These are phyloP conservation scores for Chaetomium tenue DNA, from an alignment of 495 filamentous ascomycete genomes.

Conservation along the genomic window DNA sequence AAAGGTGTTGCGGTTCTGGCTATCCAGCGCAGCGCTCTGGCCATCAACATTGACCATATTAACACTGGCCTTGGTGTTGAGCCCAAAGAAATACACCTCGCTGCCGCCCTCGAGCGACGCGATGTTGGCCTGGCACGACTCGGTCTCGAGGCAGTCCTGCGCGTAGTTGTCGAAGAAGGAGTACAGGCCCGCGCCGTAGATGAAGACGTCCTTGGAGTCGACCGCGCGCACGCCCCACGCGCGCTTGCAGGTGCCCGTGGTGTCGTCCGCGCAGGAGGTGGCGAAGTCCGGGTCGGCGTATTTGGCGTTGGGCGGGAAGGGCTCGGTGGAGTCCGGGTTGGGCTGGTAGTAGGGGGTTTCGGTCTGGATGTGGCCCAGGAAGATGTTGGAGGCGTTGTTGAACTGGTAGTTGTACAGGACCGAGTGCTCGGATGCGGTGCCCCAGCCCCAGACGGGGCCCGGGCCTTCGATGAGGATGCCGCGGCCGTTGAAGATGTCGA, in stretches of 20 bases:
- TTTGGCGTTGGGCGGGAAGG: conserved; percentile 60
- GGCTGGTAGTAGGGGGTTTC: conserved; percentile 92
- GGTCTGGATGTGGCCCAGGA: conserved; percentile 82
- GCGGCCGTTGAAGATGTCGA: conserved; percentile 89
- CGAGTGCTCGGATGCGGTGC: conserved; percentile 82
- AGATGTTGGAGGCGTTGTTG: conserved; percentile 73
- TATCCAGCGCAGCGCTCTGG: conserved; percentile 54
- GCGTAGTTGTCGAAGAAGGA: conserved; percentile 85
- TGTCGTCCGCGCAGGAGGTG: conserved; percentile 57
- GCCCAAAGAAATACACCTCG: conserved; percentile 65
- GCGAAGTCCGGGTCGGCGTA: conserved; percentile 78
- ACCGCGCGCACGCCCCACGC: conserved; percentile 81
- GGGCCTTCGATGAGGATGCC: conserved; percentile 73
- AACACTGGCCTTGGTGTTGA: conserved; percentile 83
- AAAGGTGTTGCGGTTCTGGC: conserved; percentile 68
- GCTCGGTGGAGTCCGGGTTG: conserved; percentile 71
- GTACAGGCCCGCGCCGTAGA: conserved; percentile 81
- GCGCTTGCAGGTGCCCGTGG: conserved; percentile 62
- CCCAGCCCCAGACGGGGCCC: conserved; percentile 68
- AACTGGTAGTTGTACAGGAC: conserved; percentile 88
- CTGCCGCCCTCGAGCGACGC: conserved; percentile 71
- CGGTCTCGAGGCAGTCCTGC: conserved; percentile 68
- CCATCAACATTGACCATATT: conserved; percentile 77
- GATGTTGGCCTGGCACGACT: conserved; percentile 85
- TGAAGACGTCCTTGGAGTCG: conserved; percentile 61